Evolutionary conservation across 305 asterid genomes (phyloP).

Genomic region (Fraxinus baroniana): DNA sequence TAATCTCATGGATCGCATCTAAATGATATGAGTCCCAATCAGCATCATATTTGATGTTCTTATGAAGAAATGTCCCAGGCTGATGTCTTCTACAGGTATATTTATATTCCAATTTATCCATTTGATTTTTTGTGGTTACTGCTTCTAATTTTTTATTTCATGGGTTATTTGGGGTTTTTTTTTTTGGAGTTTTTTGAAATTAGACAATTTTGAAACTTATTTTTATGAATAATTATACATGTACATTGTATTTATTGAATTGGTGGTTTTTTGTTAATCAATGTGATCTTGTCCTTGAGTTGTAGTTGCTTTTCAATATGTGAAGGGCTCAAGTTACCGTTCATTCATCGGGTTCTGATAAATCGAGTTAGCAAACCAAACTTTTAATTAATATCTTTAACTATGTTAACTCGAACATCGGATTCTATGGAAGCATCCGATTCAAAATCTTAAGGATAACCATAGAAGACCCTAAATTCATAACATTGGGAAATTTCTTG

Average conservation of each 20-base stretch:
- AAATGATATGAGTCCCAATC: not conserved
- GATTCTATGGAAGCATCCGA: not conserved
- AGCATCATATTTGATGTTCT: conserved; percentile 25
- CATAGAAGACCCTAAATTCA: not conserved
- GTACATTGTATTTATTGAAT: not conserved
- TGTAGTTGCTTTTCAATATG: not conserved
- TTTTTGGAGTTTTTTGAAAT: not conserved
- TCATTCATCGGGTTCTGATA: not conserved
- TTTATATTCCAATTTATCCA: not conserved
- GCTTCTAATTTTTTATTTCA: conserved; percentile 6
- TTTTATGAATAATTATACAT: not conserved
- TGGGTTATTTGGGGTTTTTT: conserved; percentile 1
- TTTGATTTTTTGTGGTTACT: not conserved
- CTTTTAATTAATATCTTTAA: not conserved
- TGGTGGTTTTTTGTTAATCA: not conserved
- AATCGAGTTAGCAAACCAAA: not conserved
- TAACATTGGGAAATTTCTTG: not conserved
- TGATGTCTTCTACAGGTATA: conserved; percentile 67
- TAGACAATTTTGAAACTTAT: not conserved
- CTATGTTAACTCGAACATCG: not conserved
- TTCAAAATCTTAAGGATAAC: not conserved
- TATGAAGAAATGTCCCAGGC: conserved; percentile 56
- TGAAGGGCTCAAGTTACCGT: not conserved
- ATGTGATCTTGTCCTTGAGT: not conserved
- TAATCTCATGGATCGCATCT: not conserved